Evolutionary conservation across 345 rosid species (phyloP).

Genomic region (Citrus maxima): DNA sequence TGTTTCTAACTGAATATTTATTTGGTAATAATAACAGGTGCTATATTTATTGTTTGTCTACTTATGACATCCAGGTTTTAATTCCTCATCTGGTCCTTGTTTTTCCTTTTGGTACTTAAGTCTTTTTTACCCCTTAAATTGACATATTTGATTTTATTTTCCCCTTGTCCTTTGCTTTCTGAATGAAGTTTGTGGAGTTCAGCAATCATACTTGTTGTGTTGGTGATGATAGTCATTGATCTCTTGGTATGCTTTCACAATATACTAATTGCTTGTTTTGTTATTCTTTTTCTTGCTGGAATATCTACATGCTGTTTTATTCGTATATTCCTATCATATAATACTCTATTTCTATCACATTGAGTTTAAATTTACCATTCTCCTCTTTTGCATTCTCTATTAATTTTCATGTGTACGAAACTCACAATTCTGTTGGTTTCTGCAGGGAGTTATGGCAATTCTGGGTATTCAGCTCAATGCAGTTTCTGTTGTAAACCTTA

Average conservation of each 20-base stretch:
- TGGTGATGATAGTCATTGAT: constrained; percentile 83
- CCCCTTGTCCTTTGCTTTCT: constrained; percentile 14
- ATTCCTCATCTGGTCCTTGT: constrained; percentile 20
- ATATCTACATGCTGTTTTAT: not conserved
- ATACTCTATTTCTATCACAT: not conserved
- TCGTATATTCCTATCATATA: not conserved
- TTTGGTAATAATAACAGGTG: constrained; percentile 52
- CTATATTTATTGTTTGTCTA: constrained; percentile 74
- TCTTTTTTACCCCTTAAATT: not conserved
- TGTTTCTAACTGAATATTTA: not conserved
- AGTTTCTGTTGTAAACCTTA: constrained; percentile 86
- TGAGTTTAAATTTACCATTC: not conserved
- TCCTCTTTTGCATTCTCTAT: not conserved
- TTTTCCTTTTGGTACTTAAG: constrained; percentile 3
- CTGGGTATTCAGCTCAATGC: constrained; percentile 91
- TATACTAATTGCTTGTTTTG: not conserved
- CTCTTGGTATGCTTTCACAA: constrained; percentile 59
- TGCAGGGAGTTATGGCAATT: constrained; percentile 92
- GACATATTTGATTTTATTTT: constrained; percentile 1
- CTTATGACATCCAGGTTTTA: constrained; percentile 79
- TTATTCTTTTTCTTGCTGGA: not conserved
- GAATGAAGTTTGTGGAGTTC: constrained; percentile 84
- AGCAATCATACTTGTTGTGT: constrained; percentile 67
- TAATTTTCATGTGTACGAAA: not conserved
- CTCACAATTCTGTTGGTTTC: constrained; percentile 7